Evolutionary conservation across 495 filamentous ascomycete species (phyloP).

Genomic region (Penicillium bovifimosum): DNA sequence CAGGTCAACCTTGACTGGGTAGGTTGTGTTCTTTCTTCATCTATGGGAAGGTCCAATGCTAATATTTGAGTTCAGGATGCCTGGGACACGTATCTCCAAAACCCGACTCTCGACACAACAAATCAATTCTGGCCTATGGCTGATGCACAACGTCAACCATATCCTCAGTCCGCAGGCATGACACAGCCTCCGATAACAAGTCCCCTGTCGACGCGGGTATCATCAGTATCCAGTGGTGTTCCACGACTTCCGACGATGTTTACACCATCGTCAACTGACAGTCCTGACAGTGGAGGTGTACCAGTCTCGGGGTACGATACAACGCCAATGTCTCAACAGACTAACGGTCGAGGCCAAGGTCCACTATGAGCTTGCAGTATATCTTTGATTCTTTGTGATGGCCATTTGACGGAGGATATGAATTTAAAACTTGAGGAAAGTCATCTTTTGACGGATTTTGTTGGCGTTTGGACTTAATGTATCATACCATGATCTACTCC

Average conservation of each 20-base stretch:
- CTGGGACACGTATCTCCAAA: conserved; percentile 53
- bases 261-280: conserved; percentile 10
- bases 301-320: conserved; percentile 13
- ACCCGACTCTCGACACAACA: conserved; percentile 40
- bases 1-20: conserved; percentile 76
- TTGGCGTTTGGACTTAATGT: background rate
- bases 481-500: background rate
- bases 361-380: background rate
- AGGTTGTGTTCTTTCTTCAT: conserved; percentile 25
- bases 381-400: conserved; percentile 1
- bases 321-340: conserved; percentile 13
- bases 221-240: conserved; percentile 7
- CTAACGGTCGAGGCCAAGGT: conserved; percentile 11
- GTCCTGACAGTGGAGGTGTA: conserved; percentile 11
- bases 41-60: conserved; percentile 4
- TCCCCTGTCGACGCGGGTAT: conserved; percentile 9
- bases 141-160: conserved; percentile 30
- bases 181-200: conserved; percentile 14
- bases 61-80: conserved; percentile 38
- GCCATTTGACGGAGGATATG: background rate
- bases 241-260: conserved; percentile 16
- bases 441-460: background rate
- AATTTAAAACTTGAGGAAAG: background rate
- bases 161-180: conserved; percentile 12
- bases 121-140: conserved; percentile 45